phyloP scores from a whole-genome alignment of 257 asterid species.

The Solanum arcanum region DNA sequence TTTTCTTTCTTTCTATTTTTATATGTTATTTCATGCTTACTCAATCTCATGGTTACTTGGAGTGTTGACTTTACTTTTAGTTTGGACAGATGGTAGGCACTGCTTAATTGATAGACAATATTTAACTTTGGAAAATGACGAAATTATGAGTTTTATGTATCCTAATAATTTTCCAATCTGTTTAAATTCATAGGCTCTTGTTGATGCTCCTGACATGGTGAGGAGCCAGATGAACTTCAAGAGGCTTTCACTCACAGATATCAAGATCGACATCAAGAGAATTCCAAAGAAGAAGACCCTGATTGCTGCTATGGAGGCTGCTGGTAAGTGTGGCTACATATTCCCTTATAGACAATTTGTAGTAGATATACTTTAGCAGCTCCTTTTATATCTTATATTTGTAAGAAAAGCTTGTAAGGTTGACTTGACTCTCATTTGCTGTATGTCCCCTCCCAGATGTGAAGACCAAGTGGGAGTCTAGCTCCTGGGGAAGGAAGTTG shows the following conservation, averaged over 20 bases:
- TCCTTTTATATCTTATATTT: not conserved
- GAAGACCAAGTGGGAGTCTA: conserved; percentile 19
- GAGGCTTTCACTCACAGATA: conserved; percentile 16
- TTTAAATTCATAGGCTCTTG: conserved; percentile 5
- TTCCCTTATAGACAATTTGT: not conserved
- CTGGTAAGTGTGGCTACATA: not conserved
- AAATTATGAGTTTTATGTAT: not conserved
- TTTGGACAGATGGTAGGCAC: not conserved
- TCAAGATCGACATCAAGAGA: conserved; percentile 16
- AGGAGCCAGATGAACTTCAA: conserved; percentile 18
- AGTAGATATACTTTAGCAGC: not conserved
- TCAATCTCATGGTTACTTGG: not conserved
- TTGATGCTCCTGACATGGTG: conserved; percentile 19
- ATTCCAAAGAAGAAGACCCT: conserved; percentile 13
- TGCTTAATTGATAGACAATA: not conserved
- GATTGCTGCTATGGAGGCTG: conserved; percentile 19
- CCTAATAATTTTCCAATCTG: not conserved
- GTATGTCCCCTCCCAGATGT: conserved; percentile 3
- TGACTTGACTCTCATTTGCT: not conserved
- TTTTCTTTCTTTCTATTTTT: not conserved
- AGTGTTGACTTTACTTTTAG: not conserved
- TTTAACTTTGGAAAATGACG: no score
- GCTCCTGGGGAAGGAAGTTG: conserved; percentile 19
- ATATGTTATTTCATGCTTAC: not conserved
- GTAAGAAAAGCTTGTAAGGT: not conserved